Base-by-base conservation (phyloP, 2,329 filamentous ascomycete species). In the Aulographum hederae region DNA sequence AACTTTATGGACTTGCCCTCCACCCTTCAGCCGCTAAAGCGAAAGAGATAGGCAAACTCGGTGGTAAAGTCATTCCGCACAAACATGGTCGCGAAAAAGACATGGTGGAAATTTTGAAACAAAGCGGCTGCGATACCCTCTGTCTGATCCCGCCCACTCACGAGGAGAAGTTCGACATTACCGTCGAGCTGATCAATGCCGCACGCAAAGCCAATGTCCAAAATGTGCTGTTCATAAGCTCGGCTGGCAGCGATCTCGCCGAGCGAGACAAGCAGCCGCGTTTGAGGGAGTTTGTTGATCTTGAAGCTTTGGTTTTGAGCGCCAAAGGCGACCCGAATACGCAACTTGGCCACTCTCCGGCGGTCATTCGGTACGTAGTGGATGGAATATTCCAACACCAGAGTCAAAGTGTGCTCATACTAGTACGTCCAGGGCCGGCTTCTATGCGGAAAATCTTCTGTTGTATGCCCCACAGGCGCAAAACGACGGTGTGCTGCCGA, bases 381-480 rank as follows among this genome's bases (percentile, higher is more conserved):
- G n/a, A n/a, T n/a, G n/a, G n/a, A n/a, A 11, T 5, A 19, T 10
- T 20, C 18, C 14, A 28, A 10, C 30, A 6, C 25, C 34, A 18
- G 20, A 21, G 16, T 10, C 21, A 10, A 30, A n/a, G 18, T 26
- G n/a, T 28, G 15, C 31, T 27, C 4, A 8, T 34, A 20, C 13
- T 6, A 31, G 18, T 23, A 27, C 28, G 14, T 18, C 6, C 21
- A 61, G 59, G 4, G 57, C 60, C 12, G 60, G 61, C 3, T 64
- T 65, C 39, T 65, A 65, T 37, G 58, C 60, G 3, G 61, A 65
- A 43, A 66, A 65, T 33, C 44, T 65, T n/a, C 49, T 66, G 2
- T 40, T 58, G 2, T 64, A 65, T 38, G 48, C 57, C 2, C 52
- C 52, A 2, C 58, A 65, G 38, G 58, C 57, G 6, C 47, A 60